A percentile compares a stretch with the other conserved stretches of the same genome.
phyloP scores from a whole-genome alignment of 2,329 filamentous ascomycete species.

The Pseudogymnoascus sp. region DNA sequence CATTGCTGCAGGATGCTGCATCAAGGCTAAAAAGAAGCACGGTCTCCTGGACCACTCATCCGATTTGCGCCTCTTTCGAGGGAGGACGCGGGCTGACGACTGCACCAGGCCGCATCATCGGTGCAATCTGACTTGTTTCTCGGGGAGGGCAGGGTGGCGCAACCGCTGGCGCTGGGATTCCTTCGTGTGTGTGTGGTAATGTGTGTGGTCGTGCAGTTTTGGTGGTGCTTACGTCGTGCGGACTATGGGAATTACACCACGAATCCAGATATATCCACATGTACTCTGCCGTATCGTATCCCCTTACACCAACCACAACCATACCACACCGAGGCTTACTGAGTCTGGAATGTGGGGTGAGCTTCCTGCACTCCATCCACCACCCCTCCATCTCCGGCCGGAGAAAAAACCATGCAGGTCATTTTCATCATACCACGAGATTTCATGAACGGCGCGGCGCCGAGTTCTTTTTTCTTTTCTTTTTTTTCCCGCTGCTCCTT shows the following conservation, averaged over 20 bases:
- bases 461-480: not conserved
- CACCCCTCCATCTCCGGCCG: not conserved
- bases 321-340: conserved; percentile 3
- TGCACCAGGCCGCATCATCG: conserved; percentile 3
- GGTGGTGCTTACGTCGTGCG: conserved; percentile 1
- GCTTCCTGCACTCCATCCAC: not conserved
- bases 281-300: not conserved
- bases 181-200: not conserved
- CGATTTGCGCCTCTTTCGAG: conserved; percentile 2
- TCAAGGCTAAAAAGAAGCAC: conserved; percentile 6
- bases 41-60: not conserved
- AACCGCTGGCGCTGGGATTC: conserved; percentile 2
- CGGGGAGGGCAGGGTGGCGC: not conserved
- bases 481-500: not conserved
- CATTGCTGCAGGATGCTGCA: not conserved
- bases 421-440: conserved; percentile 3
- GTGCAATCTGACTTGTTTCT: conserved; percentile 5
- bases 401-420: not conserved
- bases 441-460: not conserved
- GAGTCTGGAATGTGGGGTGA: conserved; percentile 3
- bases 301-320: not conserved
- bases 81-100: not conserved
- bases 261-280: conserved; percentile 7
- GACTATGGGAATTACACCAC: conserved; percentile 1
- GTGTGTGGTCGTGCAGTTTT: not conserved